Conservation (phyloP, 2,329 filamentous ascomycete genomes). For the Neocucurbitaria cava region DNA sequence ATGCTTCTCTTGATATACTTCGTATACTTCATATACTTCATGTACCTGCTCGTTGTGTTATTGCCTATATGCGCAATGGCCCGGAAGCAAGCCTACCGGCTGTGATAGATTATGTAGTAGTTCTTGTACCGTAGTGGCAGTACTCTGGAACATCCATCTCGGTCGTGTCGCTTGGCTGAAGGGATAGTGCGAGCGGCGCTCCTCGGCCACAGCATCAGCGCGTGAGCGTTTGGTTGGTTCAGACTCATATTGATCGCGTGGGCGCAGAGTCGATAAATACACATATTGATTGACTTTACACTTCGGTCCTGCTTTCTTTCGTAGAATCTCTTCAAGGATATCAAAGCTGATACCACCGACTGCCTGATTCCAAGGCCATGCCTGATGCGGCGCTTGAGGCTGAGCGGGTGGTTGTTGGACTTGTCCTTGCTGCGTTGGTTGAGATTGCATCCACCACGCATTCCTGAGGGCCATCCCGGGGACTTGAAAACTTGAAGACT, state of each 20-base stretch:
- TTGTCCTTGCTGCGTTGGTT: neutral
- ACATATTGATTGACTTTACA: slow-evolving; percentile 1
- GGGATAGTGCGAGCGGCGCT: too few species aligned
- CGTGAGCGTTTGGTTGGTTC: too few species aligned
- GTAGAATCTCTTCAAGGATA: neutral
- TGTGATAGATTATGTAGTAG: neutral
- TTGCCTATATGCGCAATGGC: neutral
- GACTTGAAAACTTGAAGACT: neutral
- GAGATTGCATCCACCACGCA: slow-evolving; percentile 7
- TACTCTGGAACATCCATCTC: neutral
- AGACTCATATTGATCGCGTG: neutral
- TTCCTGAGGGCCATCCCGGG: slow-evolving; percentile 7
- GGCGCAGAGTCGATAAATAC: neutral
- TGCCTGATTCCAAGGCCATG: slow-evolving; percentile 4
- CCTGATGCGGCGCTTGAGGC: neutral
- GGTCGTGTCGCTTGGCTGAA: too few species aligned
- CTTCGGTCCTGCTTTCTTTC: neutral
- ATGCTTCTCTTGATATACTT: too few species aligned
- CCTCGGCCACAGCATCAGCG: too few species aligned
- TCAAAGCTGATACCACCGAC: neutral
- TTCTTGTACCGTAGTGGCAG: neutral
- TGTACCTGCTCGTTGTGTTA: neutral
- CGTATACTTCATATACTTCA: too few species aligned
- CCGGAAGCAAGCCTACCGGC: neutral
- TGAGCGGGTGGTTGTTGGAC: neutral